These are phyloP conservation scores for Acanthamoeba culbertsoni DNA, from an alignment of 208 protist species.

Conservation along the genomic window DNA sequence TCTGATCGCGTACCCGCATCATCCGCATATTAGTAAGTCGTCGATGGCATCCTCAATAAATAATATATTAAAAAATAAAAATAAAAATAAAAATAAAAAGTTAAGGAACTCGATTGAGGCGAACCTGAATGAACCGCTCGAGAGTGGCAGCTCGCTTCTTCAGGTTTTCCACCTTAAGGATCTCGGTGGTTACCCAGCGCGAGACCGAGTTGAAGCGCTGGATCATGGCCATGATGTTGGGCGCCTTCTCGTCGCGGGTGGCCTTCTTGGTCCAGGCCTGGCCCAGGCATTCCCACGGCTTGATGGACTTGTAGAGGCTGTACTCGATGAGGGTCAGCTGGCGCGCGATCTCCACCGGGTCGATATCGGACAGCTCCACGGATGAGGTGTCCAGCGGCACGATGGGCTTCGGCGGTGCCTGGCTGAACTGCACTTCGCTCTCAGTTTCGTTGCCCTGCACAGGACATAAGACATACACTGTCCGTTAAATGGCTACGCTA, in stretches of 20 bases:
- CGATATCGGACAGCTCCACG: not conserved
- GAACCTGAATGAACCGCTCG: conserved; percentile 72
- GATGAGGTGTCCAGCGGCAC: not conserved
- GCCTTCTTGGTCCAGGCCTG: conserved; percentile 71
- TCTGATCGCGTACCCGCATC: too few relatives aligned
- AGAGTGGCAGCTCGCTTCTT: conserved; percentile 56
- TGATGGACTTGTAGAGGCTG: conserved; percentile 70
- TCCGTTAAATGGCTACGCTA: not conserved
- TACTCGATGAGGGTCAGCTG: conserved; percentile 76
- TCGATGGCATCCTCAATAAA: too few relatives aligned
- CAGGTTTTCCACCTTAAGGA: conserved; percentile 60
- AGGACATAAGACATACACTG: not conserved
- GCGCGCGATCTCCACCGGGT: conserved; percentile 65
- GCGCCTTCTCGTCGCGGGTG: conserved; percentile 60
- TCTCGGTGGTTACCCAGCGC: conserved; percentile 73
- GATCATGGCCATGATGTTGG: conserved; percentile 75
- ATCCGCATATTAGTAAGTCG: too few relatives aligned
- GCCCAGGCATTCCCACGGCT: conserved; percentile 69
- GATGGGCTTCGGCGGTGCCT: not conserved
- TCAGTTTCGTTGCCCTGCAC: conserved; percentile 14
- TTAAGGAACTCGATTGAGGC: too few relatives aligned
- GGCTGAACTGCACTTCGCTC: conserved; percentile 55
- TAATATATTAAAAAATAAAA: too few relatives aligned
- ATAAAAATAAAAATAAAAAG: too few relatives aligned
- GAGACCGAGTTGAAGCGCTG: conserved; percentile 73